These are phyloP conservation scores for Beauveria sp. DNA, from an alignment of 2,329 filamentous ascomycete genomes.

Conservation along the genomic window DNA sequence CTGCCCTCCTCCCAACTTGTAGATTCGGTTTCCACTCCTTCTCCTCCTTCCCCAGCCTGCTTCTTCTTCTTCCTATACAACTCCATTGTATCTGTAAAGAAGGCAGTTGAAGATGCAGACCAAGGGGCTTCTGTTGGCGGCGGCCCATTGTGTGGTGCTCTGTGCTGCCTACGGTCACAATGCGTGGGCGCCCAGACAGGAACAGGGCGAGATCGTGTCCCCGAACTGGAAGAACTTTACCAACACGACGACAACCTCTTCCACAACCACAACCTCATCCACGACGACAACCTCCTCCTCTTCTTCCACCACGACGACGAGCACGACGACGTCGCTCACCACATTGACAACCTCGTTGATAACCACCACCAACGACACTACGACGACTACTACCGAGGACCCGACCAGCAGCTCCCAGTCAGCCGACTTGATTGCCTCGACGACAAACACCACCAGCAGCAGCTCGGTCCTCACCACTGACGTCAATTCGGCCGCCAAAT, in stretches of 20 bases:
- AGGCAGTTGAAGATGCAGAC: slow-evolving; percentile 7
- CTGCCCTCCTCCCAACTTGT: neutral
- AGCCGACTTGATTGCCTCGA: neutral
- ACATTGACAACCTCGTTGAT: neutral
- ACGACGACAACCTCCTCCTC: neutral
- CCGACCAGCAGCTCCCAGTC: neutral
- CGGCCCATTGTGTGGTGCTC: neutral
- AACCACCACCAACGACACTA: neutral
- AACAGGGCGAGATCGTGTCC: neutral
- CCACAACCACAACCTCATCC: neutral
- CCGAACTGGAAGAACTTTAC: neutral
- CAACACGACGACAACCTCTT: slow-evolving; percentile 6
- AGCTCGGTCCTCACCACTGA: neutral
- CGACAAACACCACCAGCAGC: neutral
- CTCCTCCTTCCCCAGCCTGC: neutral
- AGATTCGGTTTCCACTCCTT: neutral
- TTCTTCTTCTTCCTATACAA: neutral
- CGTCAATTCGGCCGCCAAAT: neutral
- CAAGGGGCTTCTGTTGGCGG: slow-evolving; percentile 5
- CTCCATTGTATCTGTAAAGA: neutral
- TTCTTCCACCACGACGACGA: neutral
- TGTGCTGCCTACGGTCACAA: slow-evolving; percentile 1
- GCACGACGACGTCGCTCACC: neutral
- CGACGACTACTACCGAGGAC: neutral
- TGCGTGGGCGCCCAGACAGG: neutral